phyloP scores from a whole-genome alignment of 1,139 yeast genomes.

The Magnusiomyces paraingens region DNA sequence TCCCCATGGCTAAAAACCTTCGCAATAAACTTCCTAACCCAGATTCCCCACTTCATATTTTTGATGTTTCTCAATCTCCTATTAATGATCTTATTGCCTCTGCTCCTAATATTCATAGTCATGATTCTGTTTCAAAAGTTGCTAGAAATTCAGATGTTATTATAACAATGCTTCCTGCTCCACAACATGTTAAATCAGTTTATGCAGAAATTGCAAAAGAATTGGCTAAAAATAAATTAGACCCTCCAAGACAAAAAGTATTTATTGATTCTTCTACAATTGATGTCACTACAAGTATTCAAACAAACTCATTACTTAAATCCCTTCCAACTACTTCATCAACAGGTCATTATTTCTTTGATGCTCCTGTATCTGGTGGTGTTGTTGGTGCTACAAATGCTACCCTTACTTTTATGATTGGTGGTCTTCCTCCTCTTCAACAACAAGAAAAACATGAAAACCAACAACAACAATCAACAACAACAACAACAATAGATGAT shows the following conservation, averaged over 20 bases:
- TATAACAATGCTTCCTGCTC: conserved; percentile 56
- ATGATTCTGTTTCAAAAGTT: conserved; percentile 35
- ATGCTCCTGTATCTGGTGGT: conserved; percentile 60
- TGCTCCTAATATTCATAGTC: conserved; percentile 9
- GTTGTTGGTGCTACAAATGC: conserved; percentile 54
- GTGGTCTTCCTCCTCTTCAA: conserved; percentile 23
- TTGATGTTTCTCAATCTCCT: conserved; percentile 38
- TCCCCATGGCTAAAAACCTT: conserved; percentile 53
- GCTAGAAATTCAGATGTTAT: conserved; percentile 31
- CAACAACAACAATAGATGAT: too few species aligned
- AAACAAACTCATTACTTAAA: conserved; percentile 26
- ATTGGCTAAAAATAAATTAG: conserved; percentile 3
- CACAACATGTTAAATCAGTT: conserved; percentile 45
- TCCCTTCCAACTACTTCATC: conserved; percentile 9
- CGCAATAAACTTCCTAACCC: conserved; percentile 38
- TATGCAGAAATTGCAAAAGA: conserved; percentile 38
- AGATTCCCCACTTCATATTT: conserved; percentile 47
- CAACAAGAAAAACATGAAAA: too few species aligned
- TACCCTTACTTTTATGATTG: conserved; percentile 53
- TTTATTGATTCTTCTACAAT: conserved; percentile 51
- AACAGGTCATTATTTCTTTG: conserved; percentile 38
- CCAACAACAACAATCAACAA: too few species aligned
- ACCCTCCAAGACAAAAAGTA: conserved; percentile 16
- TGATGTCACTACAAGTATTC: conserved; percentile 46
- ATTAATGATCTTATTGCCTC: conserved; percentile 10